Base-by-base conservation (phyloP, 1,139 yeast species). In the Hyphopichia khmerensis region DNA sequence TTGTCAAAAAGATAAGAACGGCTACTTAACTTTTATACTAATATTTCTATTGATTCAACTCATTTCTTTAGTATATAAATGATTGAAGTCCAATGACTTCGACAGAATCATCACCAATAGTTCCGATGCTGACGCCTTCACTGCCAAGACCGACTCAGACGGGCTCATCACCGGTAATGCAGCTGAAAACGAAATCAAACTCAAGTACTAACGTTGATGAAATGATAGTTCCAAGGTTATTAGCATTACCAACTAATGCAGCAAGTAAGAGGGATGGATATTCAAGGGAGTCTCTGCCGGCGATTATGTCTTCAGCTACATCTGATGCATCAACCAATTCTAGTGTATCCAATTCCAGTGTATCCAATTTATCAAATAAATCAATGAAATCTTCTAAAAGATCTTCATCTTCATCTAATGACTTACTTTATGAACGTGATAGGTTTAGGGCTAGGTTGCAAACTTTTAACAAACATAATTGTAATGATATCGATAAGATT, bases 381-480 rank as follows among this genome's bases (percentile, higher is more conserved):
- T 23, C 35, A 17, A 26, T 35, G 30, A 45, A 48, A n/a, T 47
- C 48, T 32, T 41, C 41, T 26, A 74, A 74, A 48, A 50, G 79
- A 27, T 64, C 77, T 1, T 64, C 71, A 1, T 71, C 77, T 2
- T 52, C 72, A 6, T 72, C 78, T 10, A 72, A 71, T 46, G 79
- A 72, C 48, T 55, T 64, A 32, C 35, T 67, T 11, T 69, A 69
- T 49, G 78, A 73, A 49, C 52, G 79, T 36, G 79, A 72, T 46
- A 53, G 78, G 34, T 72, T 72, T 45, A 53, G 74, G 39, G 76
- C 77, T 7, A 52, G 78, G 29, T 54, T 69, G 23, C 67, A 64
- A 40, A 62, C 64, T 33, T 61, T 72, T 48, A 72, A 72, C 47
- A 16, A 16, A 32, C 14, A 17, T 14, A 19, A 26, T 18, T 10